Base-by-base conservation (phyloP, 306 rosid genomes). In the Echinosophora koreensis region DNA sequence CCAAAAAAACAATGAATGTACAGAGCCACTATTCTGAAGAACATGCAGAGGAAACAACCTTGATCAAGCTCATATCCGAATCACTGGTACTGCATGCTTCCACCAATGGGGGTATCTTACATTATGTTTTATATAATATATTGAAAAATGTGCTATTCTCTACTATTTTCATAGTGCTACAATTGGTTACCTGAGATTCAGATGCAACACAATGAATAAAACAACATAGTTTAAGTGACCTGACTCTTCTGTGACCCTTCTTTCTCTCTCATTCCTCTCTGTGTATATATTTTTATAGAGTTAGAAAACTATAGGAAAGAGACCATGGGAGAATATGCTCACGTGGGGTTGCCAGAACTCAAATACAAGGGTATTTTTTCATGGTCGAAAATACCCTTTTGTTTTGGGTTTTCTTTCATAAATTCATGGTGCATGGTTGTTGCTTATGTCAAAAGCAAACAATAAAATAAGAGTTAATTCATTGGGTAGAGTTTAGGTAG, bases 161-260 rank as follows among this genome's bases (percentile, higher is more conserved):
- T 54, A n/a, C 14, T 44, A 8, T 30, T 18, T 51, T 49, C 13
- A 38, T 22, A 74, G 22, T 32, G 14, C 7, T 47, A 22, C 32
- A 47, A 59, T 76, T 34, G 77, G 65, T 71, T 71, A 38, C 63
- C 38, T 54, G 5, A 71, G 54, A 54, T 56, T 57, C 32, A 64
- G 73, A 74, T 57, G 12, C 79, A 60, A 39, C 35, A 17, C 35
- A 44, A 17, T 17, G 17, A 77, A 56, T 34, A 58, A 70, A 66
- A 56, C 28, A 44, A 8, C 34, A 3, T 46, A 32, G 60, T 52
- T 66, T 32, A 9, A 6, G 72, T 47, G 81, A 67, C 73, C 49
- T 59, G 77, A 77, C 49, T 27, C 69, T 32, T 15, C 52, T 32
- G 66, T 3, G 65, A 51, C 22, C 16, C 52, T 55, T 69, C 28